These are phyloP conservation scores for Neurospora sp. DNA, from an alignment of 495 filamentous ascomycete species.

Conservation along the genomic window DNA sequence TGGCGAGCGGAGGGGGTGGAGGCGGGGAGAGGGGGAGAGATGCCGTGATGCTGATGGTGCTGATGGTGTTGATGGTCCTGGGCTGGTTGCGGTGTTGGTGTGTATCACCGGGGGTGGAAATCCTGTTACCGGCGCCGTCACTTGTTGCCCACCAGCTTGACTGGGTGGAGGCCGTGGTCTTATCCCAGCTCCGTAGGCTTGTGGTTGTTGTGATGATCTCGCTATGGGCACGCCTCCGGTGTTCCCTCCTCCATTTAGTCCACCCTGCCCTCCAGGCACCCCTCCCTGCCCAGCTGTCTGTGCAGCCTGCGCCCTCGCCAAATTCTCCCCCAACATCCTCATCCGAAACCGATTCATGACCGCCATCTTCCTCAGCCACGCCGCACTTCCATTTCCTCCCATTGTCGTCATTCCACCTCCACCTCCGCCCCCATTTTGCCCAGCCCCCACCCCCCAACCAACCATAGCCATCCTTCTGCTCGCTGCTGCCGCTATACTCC, in stretches of 20 bases:
- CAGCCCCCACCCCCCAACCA: conserved; percentile 28
- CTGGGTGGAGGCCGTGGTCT: neutral
- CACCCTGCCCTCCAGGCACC: neutral
- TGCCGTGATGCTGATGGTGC: neutral
- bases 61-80: neutral
- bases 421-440: neutral
- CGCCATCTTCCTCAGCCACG: conserved; percentile 20
- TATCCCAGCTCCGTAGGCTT: neutral
- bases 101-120: neutral
- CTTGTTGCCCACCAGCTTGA: neutral
- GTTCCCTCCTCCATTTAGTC: neutral
- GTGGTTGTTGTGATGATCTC: neutral
- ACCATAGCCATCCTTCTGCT: neutral
- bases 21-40: conserved; percentile 14
- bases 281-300: neutral
- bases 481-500: neutral
- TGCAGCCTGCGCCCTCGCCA: conserved; percentile 1
- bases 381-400: neutral
- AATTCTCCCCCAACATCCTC: conserved; percentile 5
- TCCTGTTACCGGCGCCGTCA: neutral
- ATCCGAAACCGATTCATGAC: conserved; percentile 22
- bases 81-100: neutral
- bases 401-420: neutral
- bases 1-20: conserved; percentile 15
- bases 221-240: neutral